These are phyloP conservation scores for Podospora sp. DNA, from an alignment of 495 filamentous ascomycete genomes.

Conservation along the genomic window DNA sequence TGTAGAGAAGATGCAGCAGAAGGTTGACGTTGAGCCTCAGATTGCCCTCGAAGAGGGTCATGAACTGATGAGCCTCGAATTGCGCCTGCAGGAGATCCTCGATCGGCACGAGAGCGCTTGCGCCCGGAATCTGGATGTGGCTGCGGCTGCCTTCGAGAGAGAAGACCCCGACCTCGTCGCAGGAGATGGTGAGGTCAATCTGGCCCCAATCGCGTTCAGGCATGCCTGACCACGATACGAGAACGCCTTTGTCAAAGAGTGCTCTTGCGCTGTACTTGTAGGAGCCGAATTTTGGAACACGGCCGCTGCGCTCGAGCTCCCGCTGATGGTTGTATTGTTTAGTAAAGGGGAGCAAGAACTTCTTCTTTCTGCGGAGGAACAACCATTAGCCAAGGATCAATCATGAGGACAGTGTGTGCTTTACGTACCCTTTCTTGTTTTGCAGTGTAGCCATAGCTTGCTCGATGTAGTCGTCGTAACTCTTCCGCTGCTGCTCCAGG, in stretches of 20 bases:
- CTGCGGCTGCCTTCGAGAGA: constrained; percentile 88
- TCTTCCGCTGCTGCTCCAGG: constrained; percentile 92
- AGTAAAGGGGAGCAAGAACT: constrained; percentile 94
- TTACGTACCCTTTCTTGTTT: constrained; percentile 79
- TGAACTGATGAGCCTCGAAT: constrained; percentile 93
- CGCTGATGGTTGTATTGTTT: constrained; percentile 98
- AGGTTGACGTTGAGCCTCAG: constrained; percentile 92
- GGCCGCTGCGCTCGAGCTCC: constrained; percentile 86
- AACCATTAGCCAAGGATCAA: constrained; percentile 10
- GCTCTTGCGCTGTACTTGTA: constrained; percentile 94
- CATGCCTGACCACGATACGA: constrained; percentile 86
- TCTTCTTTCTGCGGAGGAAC: constrained; percentile 64
- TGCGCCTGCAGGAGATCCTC: constrained; percentile 95
- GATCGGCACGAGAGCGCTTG: constrained; percentile 83
- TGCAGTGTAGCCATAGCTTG: constrained; percentile 98
- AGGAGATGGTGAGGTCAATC: constrained; percentile 89
- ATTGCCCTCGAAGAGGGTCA: constrained; percentile 88
- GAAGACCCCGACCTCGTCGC: constrained; percentile 94
- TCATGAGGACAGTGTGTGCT: not conserved
- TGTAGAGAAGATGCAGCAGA: constrained; percentile 92
- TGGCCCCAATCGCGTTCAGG: constrained; percentile 85
- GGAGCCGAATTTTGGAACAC: constrained; percentile 93
- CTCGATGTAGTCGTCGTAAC: constrained; percentile 98
- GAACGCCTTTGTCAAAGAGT: constrained; percentile 88
- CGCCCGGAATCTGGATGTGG: constrained; percentile 94